Conservation (phyloP, 2,329 filamentous ascomycete genomes). For the Fusarium buharicum region DNA sequence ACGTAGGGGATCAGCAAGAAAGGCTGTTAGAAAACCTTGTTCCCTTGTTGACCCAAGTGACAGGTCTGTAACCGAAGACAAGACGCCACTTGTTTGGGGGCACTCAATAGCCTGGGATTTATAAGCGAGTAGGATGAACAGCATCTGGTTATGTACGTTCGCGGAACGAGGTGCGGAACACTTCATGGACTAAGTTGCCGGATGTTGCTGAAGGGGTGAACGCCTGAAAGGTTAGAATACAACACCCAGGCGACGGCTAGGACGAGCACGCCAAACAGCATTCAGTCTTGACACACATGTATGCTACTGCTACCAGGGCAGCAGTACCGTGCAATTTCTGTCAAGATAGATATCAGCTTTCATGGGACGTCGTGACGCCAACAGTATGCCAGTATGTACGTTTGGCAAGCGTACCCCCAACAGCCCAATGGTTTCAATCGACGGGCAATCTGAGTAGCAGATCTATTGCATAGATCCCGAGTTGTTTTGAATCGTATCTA, state of each 20-base stretch:
- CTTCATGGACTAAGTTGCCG: background rate
- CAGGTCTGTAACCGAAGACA: constrained; percentile 38
- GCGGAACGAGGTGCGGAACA: constrained; percentile 14
- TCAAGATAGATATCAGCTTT: background rate
- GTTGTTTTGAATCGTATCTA: background rate
- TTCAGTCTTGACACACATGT: background rate
- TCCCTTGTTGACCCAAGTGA: constrained; percentile 18
- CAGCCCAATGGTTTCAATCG: background rate
- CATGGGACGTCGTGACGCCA: background rate
- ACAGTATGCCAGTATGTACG: background rate
- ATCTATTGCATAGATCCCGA: background rate
- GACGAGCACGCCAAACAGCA: no score
- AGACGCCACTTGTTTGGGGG: constrained; percentile 34
- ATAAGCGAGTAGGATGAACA: background rate
- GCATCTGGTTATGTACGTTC: constrained; percentile 2
- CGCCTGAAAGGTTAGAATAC: background rate
- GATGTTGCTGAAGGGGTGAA: no score
- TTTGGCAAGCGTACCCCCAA: background rate
- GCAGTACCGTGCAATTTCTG: constrained; percentile 7
- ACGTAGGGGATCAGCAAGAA: constrained; percentile 4
- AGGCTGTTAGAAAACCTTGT: constrained; percentile 8
- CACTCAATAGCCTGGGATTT: background rate
- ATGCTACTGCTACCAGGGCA: background rate
- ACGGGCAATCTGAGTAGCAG: background rate
- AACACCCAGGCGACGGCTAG: no score